Evolutionary conservation across 371 early-diverging fungal species (phyloP), one percentile per base, ranked within the genome.

Genomic region (Actinomortierella ambigua): DNA sequence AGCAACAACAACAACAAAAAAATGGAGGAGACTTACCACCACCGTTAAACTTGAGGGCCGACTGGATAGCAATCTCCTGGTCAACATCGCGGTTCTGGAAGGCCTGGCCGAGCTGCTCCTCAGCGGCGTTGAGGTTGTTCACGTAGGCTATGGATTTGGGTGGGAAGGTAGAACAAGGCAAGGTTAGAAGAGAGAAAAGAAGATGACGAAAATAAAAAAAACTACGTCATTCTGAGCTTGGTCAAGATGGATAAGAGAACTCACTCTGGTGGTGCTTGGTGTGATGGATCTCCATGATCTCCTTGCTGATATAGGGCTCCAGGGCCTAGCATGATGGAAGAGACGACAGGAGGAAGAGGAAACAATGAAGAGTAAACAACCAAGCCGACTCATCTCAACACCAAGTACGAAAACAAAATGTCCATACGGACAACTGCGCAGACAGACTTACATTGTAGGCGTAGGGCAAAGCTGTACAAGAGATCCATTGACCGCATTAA

Each of bases 231-330:
- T 20, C 24, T 48, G 22, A 24, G 22, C 14, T 7, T 3, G 15
- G n/a, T 11, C 4, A 22, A 14, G n/a, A n/a, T n/a, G n/a, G n/a
- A n/a, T n/a, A n/a, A n/a, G n/a, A n/a, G n/a, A n/a, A 50, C 66
- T 9, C 62, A 71, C 73, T 58, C 63, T 93, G 92, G 75, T 99
- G 99, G 82, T 99, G 99, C 88, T 98, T 97, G 67, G 83, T 53
- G 81, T 99, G 96, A 79, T 99, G 99, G 55, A 96, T 79, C 68
- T 88, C 71, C 98, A 99, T 98, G 77, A 98, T 99, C 76, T 99
- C 94, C 55, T 87, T 86, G 43, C 89, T 93, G 77, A 96, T 92
- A 68, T 89, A 90, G 50, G 98, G 98, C 81, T 97, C 97, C 68
- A 97, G 88, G 55, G 91, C 97, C 85, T 93, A 80, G 78, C 85